phyloP scores from a whole-genome alignment of 176 grass and related monocot species.

The Eleusine coracana region DNA sequence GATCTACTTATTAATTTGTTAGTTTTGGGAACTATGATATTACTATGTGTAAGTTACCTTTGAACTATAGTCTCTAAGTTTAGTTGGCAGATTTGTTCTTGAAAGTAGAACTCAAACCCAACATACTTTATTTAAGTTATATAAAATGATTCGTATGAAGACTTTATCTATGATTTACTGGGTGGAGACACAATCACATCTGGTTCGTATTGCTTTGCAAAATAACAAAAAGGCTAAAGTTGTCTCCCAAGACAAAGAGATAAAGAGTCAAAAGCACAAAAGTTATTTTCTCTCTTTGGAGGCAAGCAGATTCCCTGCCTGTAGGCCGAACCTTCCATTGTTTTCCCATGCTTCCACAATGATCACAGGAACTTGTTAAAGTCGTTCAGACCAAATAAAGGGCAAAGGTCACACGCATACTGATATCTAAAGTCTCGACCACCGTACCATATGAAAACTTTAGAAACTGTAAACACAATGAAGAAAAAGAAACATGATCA shows the following conservation, averaged over 20 bases:
- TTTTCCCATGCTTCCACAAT: not conserved
- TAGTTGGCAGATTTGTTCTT: too few species aligned
- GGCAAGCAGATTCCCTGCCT: constrained; percentile 39
- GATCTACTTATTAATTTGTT: too few species aligned
- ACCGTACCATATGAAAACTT: too few species aligned
- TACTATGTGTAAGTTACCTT: too few species aligned
- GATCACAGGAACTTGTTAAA: not conserved
- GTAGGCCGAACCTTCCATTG: not conserved
- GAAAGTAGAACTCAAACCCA: too few species aligned
- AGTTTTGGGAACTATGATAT: too few species aligned
- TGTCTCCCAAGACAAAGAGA: not conserved
- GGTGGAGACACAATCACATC: not conserved
- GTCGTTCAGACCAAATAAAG: too few species aligned
- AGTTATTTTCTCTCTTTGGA: constrained; percentile 18
- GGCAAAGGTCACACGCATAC: too few species aligned
- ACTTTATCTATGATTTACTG: not conserved
- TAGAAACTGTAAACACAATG: too few species aligned
- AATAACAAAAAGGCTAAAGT: not conserved
- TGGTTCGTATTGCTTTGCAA: not conserved
- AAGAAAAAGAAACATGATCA: too few species aligned
- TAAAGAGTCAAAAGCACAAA: not conserved
- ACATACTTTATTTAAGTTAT: not conserved
- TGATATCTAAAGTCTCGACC: too few species aligned
- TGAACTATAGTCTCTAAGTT: too few species aligned
- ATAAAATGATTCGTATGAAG: not conserved